A percentile compares a stretch with the other conserved stretches of the same genome.
phyloP scores from a whole-genome alignment of 306 rosid genomes.

The Oemleria cerasiformis region DNA sequence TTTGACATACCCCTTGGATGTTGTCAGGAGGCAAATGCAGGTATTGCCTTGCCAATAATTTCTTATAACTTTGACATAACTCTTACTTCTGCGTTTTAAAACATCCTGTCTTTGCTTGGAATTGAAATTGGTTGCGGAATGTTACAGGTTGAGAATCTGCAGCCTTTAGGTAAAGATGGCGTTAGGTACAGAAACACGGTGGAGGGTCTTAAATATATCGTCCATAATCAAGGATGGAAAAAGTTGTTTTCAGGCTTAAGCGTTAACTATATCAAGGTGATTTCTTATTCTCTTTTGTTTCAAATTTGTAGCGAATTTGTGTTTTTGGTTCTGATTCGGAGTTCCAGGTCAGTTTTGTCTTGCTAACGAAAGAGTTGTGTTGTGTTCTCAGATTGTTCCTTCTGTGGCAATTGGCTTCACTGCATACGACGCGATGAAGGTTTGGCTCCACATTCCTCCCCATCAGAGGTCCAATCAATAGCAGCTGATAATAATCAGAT shows the following conservation, averaged over 20 bases:
- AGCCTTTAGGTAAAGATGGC: conserved; percentile 44
- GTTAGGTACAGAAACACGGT: conserved; percentile 56
- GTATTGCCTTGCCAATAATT: conserved; percentile 29
- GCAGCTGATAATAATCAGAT: conserved; percentile 32
- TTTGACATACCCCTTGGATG: conserved; percentile 89
- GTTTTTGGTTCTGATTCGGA: background rate
- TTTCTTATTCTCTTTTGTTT: conserved; percentile 11
- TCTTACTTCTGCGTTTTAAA: background rate
- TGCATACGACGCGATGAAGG: conserved; percentile 73
- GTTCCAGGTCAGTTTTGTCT: background rate
- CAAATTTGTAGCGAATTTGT: background rate
- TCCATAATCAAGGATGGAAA: conserved; percentile 77
- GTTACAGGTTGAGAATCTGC: conserved; percentile 67
- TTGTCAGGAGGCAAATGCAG: conserved; percentile 99
- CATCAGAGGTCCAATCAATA: conserved; percentile 58
- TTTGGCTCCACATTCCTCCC: conserved; percentile 71
- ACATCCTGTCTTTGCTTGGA: background rate
- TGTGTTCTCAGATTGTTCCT: conserved; percentile 71
- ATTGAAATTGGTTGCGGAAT: conserved; percentile 14
- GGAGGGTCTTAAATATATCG: conserved; percentile 61
- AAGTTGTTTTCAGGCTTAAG: conserved; percentile 92
- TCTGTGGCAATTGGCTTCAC: conserved; percentile 92
- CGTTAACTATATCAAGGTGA: conserved; percentile 93
- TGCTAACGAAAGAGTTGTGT: conserved; percentile 3
- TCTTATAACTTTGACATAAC: background rate